Evolutionary conservation across 2,329 filamentous ascomycete genomes (phyloP), one percentile per base, ranked within the genome.

Genomic region (Cryphonectria nitschkei): DNA sequence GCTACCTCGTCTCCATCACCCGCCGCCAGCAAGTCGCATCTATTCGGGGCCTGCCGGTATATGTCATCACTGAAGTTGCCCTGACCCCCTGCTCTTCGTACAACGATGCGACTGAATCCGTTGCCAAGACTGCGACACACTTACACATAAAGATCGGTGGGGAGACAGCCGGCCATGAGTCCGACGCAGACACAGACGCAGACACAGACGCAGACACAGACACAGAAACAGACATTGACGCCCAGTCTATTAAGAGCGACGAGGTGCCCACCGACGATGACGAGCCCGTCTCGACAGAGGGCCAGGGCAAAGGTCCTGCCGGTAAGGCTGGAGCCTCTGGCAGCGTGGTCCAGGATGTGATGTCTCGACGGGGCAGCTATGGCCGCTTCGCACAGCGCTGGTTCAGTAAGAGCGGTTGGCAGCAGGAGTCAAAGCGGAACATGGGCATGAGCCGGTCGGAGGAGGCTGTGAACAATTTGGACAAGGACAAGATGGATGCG

Each of bases 361-460:
- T 98, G 68, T 89, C 90, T 52, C 90, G 89, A 70, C 92, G 90
- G 75, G 94, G 95, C 0, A 90, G 90, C 73, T 98, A 98, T 79
- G 95, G 95, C 5, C 87, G 93, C 52, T 98, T 98, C 79, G 93
- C 95, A 0, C 89, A 94, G 73, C 90, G 91, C 72, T 99, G 96
- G 96, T 96, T 98, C 78, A 96, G 93, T 60, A 90, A 89, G 74
- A 92, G 90, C 73, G 94, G 93, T 0, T 95, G 94, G 92, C 91
- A 90, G 67, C 83, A 90, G 72, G 91, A 93, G 72, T 90, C 90
- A 74, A 88, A 90, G 75, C 86, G 91, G 37, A 88, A 88, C 65
- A 87, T 94, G 76, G 93, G 92, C 6, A 83, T 95, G 79, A 92
- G 88, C 75, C 81, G 81, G 69, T 79, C 82, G 9, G 73, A 68